Conservation (phyloP, 2,329 filamentous ascomycete species). For the Epichloe amarillans region DNA sequence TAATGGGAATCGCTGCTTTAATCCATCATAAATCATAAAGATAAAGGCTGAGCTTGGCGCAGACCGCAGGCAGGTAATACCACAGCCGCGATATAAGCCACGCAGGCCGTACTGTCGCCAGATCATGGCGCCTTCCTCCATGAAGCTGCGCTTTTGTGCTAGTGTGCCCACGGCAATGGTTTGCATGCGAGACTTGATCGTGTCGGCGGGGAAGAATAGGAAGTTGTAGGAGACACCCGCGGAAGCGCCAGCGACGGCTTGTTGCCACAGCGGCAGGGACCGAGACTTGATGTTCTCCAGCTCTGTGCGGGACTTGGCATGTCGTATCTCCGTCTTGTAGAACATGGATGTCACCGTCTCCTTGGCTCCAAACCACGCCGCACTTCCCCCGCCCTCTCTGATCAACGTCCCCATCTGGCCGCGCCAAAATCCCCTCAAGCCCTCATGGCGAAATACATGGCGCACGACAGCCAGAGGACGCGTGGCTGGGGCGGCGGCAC, state of each 20-base stretch:
- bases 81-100: slow-evolving; percentile 86
- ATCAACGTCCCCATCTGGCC: slow-evolving; percentile 89
- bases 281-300: slow-evolving; percentile 29
- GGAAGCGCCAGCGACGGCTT: slow-evolving; percentile 72
- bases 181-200: slow-evolving; percentile 94
- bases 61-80: slow-evolving; percentile 77
- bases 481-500: slow-evolving; percentile 32
- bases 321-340: slow-evolving; percentile 39
- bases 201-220: slow-evolving; percentile 92
- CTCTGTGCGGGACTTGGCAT: slow-evolving; percentile 25
- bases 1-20: slow-evolving; percentile 56
- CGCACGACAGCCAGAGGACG: slow-evolving; percentile 59
- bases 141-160: slow-evolving; percentile 51
- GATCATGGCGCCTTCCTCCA: slow-evolving; percentile 55
- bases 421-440: slow-evolving; percentile 81
- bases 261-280: slow-evolving; percentile 68
- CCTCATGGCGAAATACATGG: slow-evolving; percentile 71
- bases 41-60: slow-evolving; percentile 97
- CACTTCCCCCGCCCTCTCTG: slow-evolving; percentile 82
- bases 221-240: slow-evolving; percentile 96
- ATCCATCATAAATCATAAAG: slow-evolving; percentile 83
- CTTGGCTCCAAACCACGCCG: slow-evolving; percentile 90
- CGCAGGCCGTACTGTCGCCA: slow-evolving; percentile 72
- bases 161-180: slow-evolving; percentile 57
- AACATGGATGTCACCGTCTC: slow-evolving; percentile 66